A percentile compares a stretch with the other conserved stretches of the same genome.
Evolutionary conservation across 108 stramenopile genomes (phyloP).

Genomic region (Nitzschia putrida): DNA sequence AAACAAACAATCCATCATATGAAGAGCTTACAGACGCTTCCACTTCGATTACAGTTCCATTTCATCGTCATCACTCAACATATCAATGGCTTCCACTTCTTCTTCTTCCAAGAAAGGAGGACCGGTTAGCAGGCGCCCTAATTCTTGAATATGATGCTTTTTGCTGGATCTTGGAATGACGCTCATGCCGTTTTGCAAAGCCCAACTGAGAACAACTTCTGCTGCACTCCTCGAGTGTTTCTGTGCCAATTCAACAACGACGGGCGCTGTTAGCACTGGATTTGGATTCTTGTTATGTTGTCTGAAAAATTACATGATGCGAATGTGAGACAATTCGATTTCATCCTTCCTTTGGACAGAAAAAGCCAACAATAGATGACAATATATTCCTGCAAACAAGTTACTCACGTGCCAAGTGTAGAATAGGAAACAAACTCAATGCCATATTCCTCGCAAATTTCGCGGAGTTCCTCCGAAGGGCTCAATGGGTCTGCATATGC

Average conservation of each 20-base stretch:
- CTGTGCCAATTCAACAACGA: constrained; percentile 27
- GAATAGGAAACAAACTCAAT: constrained; percentile 67
- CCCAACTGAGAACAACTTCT: constrained; percentile 60
- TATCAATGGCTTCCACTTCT: constrained; percentile 43
- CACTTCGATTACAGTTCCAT: constrained; percentile 19
- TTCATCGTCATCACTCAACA: constrained; percentile 25
- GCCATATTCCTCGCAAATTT: constrained; percentile 43
- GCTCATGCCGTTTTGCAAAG: constrained; percentile 49
- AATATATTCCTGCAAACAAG: not conserved
- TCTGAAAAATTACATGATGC: not conserved
- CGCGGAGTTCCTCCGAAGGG: constrained; percentile 41
- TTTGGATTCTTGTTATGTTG: constrained; percentile 27
- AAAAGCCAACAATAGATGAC: too few species aligned
- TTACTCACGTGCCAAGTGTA: constrained; percentile 40
- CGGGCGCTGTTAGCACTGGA: constrained; percentile 36
- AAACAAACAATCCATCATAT: too few species aligned
- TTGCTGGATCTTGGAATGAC: constrained; percentile 57
- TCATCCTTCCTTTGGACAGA: not conserved
- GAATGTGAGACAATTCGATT: not conserved
- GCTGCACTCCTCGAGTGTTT: constrained; percentile 39
- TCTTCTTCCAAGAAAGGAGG: constrained; percentile 34
- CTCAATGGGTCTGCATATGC: constrained; percentile 49
- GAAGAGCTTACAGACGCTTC: too few species aligned
- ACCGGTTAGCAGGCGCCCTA: constrained; percentile 29
- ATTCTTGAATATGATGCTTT: constrained; percentile 44